Base-by-base conservation (phyloP, 164 flowering plant species). In the Paratinospora sagittata region DNA sequence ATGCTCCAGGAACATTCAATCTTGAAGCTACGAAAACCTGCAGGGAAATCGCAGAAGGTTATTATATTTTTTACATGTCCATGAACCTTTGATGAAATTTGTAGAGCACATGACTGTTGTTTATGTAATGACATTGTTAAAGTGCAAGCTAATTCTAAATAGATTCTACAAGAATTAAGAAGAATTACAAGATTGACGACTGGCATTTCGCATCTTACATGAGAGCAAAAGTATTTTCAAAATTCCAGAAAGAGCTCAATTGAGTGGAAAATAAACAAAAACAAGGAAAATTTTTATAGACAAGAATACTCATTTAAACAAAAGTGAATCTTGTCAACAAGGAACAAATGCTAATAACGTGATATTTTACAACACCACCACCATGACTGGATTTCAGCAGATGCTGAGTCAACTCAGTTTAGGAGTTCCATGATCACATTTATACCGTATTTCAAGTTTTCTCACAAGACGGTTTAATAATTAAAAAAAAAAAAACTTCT, bases 1-100 rank as follows among this genome's bases (percentile, higher is more conserved):
- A 94, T 47, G 95, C 97, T 81, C 98, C 98, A 13, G 98, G 98
- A 80, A 91, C 95, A 81, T 94, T 91, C 84, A 94, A 81, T 81
- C 92, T 91, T 0, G 98, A 91, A 73, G 89, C 98, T 68, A 94
- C 97, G 77, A 91, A 94, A 67, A 94, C 82, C 98, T 94, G 91
- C 80, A 81, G 26, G 66, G 19, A 71, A 66, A 45, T 41, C 12
- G 16, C 37, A 68, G 13, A 69, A 33, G 10, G 60, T 52, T 58
- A 69, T 26, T 45, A 63, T 24, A 33, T 45, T 34, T 8, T 0
- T 1, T 8, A 19, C 23, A 27, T 33, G 3, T 30, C 11, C 26
- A 64, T 27, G 6, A 33, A 27, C 66, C 43, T 39, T 39, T 1
- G 13, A 27, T 11, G 33, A 33, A 64, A 13, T 34, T 27, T 26